Evolutionary conservation across 2,329 filamentous ascomycete species (phyloP), one percentile per base, ranked within the genome.

Genomic region (Cladophialophora bantiana): DNA sequence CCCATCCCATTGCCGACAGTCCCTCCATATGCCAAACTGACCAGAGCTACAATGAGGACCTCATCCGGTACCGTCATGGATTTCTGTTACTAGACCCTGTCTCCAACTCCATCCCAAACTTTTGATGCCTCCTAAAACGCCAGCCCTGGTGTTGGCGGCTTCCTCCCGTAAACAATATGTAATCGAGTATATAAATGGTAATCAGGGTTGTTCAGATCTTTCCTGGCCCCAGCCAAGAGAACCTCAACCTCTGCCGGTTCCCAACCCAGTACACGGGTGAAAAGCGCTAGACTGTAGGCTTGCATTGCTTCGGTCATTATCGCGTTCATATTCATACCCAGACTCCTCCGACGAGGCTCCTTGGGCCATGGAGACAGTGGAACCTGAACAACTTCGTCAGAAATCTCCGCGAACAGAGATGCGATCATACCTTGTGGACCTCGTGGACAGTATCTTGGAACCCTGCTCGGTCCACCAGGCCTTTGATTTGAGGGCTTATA

Each of bases 251-350:
- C 73, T 38, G 78, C 76, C 12, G 69, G 74, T 0, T 73, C 63
- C 67, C 73, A 76, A 1, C 77, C 78, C 10, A 79, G 68, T 1
- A 79, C 73, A 5, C 77, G 72, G 5, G 78, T 80, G 60, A 78
- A 79, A 9, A 79, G 73, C 3, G 77, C 78, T 13, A 80, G 70
- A 3, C 76, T 75, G 65, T 78, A 79, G n/a, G 78, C 77, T 66
- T 78, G 77, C 32, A 79, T 70, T 2, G 75, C 72, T 52, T 79
- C 76, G 15, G 75, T 70, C 59, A 74, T 75, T n/a, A 72, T 72
- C 9, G 73, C 34, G 15, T 71, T 66, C 50, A 74, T 74, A 66
- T 74, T 75, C 38, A 64, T 59, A 1, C 74, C 74, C 15, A 76
- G 64, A 55, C 75, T 64, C 55, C 74, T 74, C 40, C 75, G 48